Evolutionary conservation across 1,139 yeast genomes (phyloP).

Genomic region (Protomyces inundatus): DNA sequence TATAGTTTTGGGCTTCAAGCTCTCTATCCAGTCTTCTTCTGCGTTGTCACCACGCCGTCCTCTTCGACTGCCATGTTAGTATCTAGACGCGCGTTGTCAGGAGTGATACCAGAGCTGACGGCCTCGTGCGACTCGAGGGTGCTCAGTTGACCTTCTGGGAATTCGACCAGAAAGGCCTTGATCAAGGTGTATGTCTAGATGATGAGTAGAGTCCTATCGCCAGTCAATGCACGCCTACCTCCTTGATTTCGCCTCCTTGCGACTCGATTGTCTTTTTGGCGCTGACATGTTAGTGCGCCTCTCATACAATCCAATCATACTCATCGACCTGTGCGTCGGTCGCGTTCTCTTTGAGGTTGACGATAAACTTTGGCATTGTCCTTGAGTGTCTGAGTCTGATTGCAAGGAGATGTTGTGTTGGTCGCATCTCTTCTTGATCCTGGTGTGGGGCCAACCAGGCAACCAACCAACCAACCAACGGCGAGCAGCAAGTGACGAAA

Average conservation of each 20-base stretch:
- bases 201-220: neutral
- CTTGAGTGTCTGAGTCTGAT: neutral
- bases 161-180: slow-evolving; percentile 16
- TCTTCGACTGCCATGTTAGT: slow-evolving; percentile 11
- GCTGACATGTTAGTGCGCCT: neutral
- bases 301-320: neutral
- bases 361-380: slow-evolving; percentile 16
- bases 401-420: neutral
- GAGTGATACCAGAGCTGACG: neutral
- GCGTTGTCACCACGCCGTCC: slow-evolving; percentile 21
- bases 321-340: slow-evolving; percentile 18
- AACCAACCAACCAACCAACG: neutral
- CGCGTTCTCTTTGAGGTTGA: slow-evolving; percentile 21
- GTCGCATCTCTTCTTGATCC: neutral
- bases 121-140: slow-evolving; percentile 21
- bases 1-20: neutral
- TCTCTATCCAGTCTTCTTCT: neutral
- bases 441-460: neutral
- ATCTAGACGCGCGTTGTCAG: neutral
- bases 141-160: slow-evolving; percentile 22
- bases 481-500: neutral
- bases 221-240: neutral
- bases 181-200: slow-evolving; percentile 15
- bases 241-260: slow-evolving; percentile 23
- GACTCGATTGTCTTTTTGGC: slow-evolving; percentile 1